Evolutionary conservation across 2,329 filamentous ascomycete genomes (phyloP), one percentile per base, ranked within the genome.

Genomic region (Albifimbria verrucaria): DNA sequence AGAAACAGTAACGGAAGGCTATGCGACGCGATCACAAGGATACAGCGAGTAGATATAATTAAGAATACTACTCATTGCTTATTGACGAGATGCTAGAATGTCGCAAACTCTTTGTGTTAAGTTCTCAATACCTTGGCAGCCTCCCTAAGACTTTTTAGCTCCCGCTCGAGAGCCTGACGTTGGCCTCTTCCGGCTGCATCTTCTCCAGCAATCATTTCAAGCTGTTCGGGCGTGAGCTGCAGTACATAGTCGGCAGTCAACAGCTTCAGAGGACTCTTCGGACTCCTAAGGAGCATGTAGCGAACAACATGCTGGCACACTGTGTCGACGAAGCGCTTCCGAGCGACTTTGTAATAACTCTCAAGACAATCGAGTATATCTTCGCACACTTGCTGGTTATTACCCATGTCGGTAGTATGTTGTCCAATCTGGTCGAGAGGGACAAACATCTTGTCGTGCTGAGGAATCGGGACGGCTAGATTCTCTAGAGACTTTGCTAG

Each of bases 291-390:
- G 0, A 89, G 71, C 54, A 74, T 74, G 59, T 83, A 68, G 43
- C 80, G 76, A 2, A 81, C 70, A 0, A 77, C 81, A 56, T 88
- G 85, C 55, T 78, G 77, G 60, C 75, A 83, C 2, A 90, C 65
- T 3, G 73, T 78, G 58, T 90, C 86, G 2, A 87, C 76, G 53
- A 90, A 87, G 0, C 84, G 77, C 60, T 81, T 80, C 12, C 72
- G 73, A 0, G 83, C 75, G 1, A 87, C 78, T 23, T 81, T 76
- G 69, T 89, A 89, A 65, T 86, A 89, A 2, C 78, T 74, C 24
- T 73, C 65, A 0, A 89, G 71, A 1, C 81, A 78, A 54, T 88
- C 79, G 52, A 87, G 81, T 4, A 89, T 77, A 10, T 84, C 76
- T 28, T 44, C 41, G 18, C 41, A 44, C 41, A 44, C 41, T 6